Evolutionary conservation across 164 flowering plant genomes (phyloP), one percentile per base, ranked within the genome.

Genomic region (Liquidambar formosana): DNA sequence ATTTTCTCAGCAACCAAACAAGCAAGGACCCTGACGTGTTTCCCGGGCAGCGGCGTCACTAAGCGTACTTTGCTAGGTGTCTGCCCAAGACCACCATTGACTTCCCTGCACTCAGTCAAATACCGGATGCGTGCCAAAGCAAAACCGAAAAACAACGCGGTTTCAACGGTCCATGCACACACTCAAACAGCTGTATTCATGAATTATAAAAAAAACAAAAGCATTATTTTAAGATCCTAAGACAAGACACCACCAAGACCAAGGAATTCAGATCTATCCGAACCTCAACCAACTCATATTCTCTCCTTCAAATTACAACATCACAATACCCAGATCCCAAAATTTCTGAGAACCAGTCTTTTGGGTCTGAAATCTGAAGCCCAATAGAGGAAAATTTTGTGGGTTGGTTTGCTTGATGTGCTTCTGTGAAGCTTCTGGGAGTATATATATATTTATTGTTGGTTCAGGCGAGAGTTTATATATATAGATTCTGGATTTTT

Each of bases 121-220:
- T 33, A 33, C 41, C 41, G 6, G 41, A 33, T 6, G 41, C 41
- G 41, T 33, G 6, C 41, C 41, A 6, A 33, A 33, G 4, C 41
- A 6, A 33, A 33, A 33, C 41, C 2, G 41, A 33, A 54, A 44
- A 16, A 28, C 57, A 62, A 76, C 76, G 79, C 79, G 79, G 67
- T 76, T 71, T 72, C 72, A 57, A 58, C 66, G 41, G 67, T 72
- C 72, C 76, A 64, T 72, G 71, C 70, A 57, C 66, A 63, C 58
- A 38, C 68, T 38, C 47, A 63, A 41, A 54, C 78, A 76, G 78
- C 78, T 76, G 78, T 63, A 47, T 28, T 26, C 2, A 44, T 53
- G 22, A 62, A 62, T 27, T 41, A 63, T 62, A 3, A 26, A 23
- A 54, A 4, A 26, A 54, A 54, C 26, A 33, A 33, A 51, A 19